Conservation (phyloP, 345 rosid species). For the Populus simonii region DNA sequence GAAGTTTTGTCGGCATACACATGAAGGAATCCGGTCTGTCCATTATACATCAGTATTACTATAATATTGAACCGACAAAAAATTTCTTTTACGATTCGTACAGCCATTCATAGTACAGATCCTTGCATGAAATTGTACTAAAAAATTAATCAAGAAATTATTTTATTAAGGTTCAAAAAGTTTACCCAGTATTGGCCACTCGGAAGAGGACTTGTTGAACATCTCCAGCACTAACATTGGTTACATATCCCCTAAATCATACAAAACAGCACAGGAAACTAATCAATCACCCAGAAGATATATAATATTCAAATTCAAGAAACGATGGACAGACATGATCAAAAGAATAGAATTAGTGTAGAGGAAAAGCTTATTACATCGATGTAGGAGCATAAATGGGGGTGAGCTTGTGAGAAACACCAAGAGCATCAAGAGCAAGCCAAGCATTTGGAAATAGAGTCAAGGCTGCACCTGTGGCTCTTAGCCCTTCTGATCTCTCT, state of each 20-base stretch:
- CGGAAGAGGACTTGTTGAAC: slow-evolving; percentile 2
- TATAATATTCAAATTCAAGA: too few species aligned
- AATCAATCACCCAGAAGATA: neutral
- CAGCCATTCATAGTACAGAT: too few species aligned
- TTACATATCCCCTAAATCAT: slow-evolving; percentile 13
- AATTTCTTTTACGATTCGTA: too few species aligned
- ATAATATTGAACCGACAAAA: too few species aligned
- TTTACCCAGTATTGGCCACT: too few species aligned
- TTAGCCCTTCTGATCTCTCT: slow-evolving; percentile 28
- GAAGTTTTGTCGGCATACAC: too few species aligned
- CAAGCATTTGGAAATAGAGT: slow-evolving; percentile 35
- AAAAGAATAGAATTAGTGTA: too few species aligned
- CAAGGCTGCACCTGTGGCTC: slow-evolving; percentile 35
- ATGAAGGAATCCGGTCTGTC: too few species aligned
- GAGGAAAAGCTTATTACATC: neutral
- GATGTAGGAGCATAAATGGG: slow-evolving; percentile 8
- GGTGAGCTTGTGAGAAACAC: slow-evolving; percentile 36
- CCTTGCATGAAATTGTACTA: too few species aligned
- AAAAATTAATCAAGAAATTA: neutral
- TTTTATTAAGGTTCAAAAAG: too few species aligned
- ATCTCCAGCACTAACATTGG: slow-evolving; percentile 28
- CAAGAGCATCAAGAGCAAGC: slow-evolving; percentile 42
- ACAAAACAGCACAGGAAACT: neutral
- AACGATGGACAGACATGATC: neutral
- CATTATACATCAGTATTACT: too few species aligned